These are phyloP conservation scores for Lavandula angustifolia DNA, from an alignment of 257 asterid species.

Conservation along the genomic window DNA sequence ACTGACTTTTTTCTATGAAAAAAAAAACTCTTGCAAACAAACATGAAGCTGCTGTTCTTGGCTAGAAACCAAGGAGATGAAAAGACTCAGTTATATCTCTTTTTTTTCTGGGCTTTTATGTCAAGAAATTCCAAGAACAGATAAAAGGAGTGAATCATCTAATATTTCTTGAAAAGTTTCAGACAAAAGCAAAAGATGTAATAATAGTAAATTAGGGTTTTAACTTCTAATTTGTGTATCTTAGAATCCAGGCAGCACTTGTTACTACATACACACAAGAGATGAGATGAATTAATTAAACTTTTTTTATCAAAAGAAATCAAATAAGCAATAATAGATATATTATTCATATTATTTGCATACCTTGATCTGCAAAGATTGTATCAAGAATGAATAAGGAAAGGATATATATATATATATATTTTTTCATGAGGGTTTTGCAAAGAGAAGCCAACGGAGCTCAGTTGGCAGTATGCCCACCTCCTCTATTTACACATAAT, in stretches of 20 bases:
- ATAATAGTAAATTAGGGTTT: not conserved
- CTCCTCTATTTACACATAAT: slow-evolving; percentile 39
- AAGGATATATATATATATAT: not conserved
- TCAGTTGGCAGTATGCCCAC: slow-evolving; percentile 95
- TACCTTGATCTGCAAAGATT: not conserved
- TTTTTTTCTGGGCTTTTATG: not conserved
- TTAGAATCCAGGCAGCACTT: not conserved
- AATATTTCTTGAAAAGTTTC: not conserved
- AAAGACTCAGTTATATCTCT: slow-evolving; percentile 3
- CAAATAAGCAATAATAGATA: not conserved
- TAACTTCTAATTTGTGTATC: not conserved
- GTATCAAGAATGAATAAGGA: not conserved
- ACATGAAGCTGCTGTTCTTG: slow-evolving; percentile 10
- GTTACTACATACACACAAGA: not conserved
- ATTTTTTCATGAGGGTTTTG: slow-evolving; percentile 58
- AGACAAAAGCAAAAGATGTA: not conserved
- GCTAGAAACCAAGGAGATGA: not conserved
- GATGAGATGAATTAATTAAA: not conserved
- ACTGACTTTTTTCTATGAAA: not conserved
- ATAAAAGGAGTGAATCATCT: not conserved
- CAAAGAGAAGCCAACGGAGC: slow-evolving; percentile 86
- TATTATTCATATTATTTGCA: not conserved
- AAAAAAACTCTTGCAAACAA: too few species aligned
- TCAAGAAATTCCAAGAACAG: not conserved
- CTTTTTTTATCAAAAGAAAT: not conserved